Evolutionary conservation across 495 filamentous ascomycete genomes (phyloP), one percentile per base, ranked within the genome.

Genomic region (Neurospora sp.): DNA sequence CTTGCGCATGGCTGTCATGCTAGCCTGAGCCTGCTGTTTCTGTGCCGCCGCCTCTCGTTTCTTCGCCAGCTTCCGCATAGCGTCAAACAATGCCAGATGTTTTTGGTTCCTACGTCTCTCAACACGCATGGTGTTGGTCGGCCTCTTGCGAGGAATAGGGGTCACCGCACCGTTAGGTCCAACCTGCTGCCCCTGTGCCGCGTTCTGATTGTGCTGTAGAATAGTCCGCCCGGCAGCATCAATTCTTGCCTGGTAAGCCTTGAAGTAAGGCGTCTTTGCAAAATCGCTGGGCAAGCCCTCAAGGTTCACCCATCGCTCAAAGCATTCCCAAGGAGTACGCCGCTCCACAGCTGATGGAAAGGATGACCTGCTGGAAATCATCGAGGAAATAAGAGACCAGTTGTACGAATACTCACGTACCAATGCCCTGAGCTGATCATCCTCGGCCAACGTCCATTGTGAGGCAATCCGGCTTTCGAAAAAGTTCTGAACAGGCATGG

Each of bases 251-350:
- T 93, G 91, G 78, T 95, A 97, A 11, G 92, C 88, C 78, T 92
- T 88, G 86, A 97, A 98, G 79, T 97, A 98, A 43, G 91, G 92
- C 5, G 92, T 96, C 82, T 97, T 96, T 34, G 89, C 89, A 92
- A 98, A 96, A 72, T 99, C 96, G 45, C 89, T 88, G 21, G 94
- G 94, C 42, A 97, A 82, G 6, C 93, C 93, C 83, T 98, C 96
- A 11, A 98, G 83, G 71, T 90, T 89, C 19, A 97, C 89, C 94
- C 95, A 98, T 43, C 96, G 90, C 79, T 99, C 96, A 77, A 98
- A 99, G 78, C 96, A 99, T 83, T 99, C 96, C 96, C 96, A 99
- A 6, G 96, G 94, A 4, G 96, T 98, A 70, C 96, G 88, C 71
- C 96, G 89, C 78, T 98, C 96, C 13, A 93, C 89, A 17, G 92